Percentiles rank a stretch among this genome's conserved stretches.
Evolutionary conservation across 1,284 basidiomycete genomes (phyloP).

Genomic region (Fomitiporia mediterranea): DNA sequence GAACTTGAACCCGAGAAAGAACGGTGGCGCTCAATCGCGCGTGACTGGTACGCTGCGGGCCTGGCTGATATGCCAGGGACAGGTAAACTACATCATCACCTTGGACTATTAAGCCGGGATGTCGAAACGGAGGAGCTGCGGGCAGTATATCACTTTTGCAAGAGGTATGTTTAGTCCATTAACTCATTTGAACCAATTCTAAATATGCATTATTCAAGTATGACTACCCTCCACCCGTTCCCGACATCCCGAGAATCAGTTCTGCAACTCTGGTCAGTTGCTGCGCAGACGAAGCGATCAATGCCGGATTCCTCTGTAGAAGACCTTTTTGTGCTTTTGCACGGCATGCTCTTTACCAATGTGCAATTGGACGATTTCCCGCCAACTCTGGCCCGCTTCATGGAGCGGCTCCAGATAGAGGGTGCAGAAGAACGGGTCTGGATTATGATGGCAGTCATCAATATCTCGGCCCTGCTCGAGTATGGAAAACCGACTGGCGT

Average conservation of each 20-base stretch:
- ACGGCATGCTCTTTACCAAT: slow-evolving; percentile 94
- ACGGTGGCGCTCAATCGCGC: slow-evolving; percentile 84
- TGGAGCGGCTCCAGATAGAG: slow-evolving; percentile 81
- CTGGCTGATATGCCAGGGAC: slow-evolving; percentile 86
- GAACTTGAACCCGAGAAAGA: slow-evolving; percentile 90
- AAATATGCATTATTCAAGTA: slow-evolving; percentile 39
- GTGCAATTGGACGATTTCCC: slow-evolving; percentile 91
- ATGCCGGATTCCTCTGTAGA: slow-evolving; percentile 72
- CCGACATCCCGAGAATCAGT: slow-evolving; percentile 83
- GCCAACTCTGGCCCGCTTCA: slow-evolving; percentile 75
- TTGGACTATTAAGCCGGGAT: slow-evolving; percentile 86
- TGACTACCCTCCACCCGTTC: slow-evolving; percentile 89
- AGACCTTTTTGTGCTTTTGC: slow-evolving; percentile 87
- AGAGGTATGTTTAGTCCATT: slow-evolving; percentile 60
- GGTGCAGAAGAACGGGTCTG: slow-evolving; percentile 83
- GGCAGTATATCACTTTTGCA: slow-evolving; percentile 91
- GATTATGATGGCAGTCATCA: slow-evolving; percentile 92
- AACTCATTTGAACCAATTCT: slow-evolving; percentile 8
- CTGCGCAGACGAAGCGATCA: slow-evolving; percentile 66
- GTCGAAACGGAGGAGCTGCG: slow-evolving; percentile 80
- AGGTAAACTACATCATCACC: slow-evolving; percentile 90
- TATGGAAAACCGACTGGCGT: slow-evolving; percentile 79
- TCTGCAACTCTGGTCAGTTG: slow-evolving; percentile 76
- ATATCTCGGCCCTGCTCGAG: slow-evolving; percentile 80
- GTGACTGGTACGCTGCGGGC: slow-evolving; percentile 91